These are phyloP conservation scores for Candida tibetensis DNA, from an alignment of 805 yeast species.

Conservation along the genomic window DNA sequence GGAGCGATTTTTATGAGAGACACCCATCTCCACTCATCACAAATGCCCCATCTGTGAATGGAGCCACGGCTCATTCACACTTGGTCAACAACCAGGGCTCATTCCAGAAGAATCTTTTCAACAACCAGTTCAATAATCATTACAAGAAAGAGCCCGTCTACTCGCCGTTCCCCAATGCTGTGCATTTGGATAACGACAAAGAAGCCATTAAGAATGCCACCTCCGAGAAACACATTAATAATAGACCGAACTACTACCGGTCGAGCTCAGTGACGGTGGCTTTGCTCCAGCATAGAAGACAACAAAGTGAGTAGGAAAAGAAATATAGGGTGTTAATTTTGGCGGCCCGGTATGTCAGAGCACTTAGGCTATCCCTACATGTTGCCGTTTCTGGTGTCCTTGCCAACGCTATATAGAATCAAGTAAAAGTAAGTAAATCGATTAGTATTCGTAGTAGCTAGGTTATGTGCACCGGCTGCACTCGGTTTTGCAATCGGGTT, in stretches of 20 bases:
- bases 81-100: slow-evolving; percentile 8
- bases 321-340: too few species aligned
- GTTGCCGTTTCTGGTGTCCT: too few species aligned
- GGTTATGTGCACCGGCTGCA: too few species aligned
- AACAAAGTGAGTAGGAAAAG: too few species aligned
- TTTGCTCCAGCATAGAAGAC: slow-evolving; percentile 27
- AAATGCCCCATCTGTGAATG: slow-evolving; percentile 26
- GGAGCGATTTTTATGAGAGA: slow-evolving; percentile 8
- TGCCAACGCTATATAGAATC: too few species aligned
- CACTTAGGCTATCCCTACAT: too few species aligned
- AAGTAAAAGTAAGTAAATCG: too few species aligned
- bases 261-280: slow-evolving; percentile 43
- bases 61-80: slow-evolving; percentile 25
- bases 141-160: slow-evolving; percentile 45
- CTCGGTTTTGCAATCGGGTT: too few species aligned
- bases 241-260: slow-evolving; percentile 30
- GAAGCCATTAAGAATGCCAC: slow-evolving; percentile 21
- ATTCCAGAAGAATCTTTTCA: slow-evolving; percentile 11
- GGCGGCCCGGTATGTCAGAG: too few species aligned
- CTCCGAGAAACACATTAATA: slow-evolving; percentile 15
- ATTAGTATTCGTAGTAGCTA: too few species aligned
- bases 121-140: slow-evolving; percentile 42
- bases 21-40: slow-evolving; percentile 28
- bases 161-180: slow-evolving; percentile 40
- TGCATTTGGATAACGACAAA: slow-evolving; percentile 36